A percentile compares a stretch with the other conserved stretches of the same genome.
These are phyloP conservation scores for Geotrichum histeridarum DNA, from an alignment of 1,139 yeast species.

Conservation along the genomic window DNA sequence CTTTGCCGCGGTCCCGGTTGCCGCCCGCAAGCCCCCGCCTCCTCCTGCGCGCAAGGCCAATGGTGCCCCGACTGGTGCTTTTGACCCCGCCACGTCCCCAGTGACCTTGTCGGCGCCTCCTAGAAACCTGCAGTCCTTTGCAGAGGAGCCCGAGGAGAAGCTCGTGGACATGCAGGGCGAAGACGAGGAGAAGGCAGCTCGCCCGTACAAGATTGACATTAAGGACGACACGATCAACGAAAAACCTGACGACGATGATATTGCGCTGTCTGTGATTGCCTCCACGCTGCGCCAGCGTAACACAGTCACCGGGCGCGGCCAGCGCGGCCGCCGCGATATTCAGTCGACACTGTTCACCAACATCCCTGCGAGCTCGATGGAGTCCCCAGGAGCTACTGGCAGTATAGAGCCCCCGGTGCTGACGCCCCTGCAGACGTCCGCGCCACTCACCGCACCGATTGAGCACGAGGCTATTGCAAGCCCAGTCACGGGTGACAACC, in stretches of 20 bases:
- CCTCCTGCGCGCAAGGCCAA: conserved; percentile 63
- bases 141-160: conserved; percentile 11
- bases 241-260: conserved; percentile 31
- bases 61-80: conserved; percentile 17
- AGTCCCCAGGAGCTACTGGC: conserved; percentile 16
- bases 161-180: conserved; percentile 18
- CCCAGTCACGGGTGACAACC: conserved; percentile 3
- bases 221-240: conserved; percentile 36
- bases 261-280: conserved; percentile 33
- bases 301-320: conserved; percentile 31
- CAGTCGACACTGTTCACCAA: conserved; percentile 54
- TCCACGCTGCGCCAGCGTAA: conserved; percentile 32
- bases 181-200: conserved; percentile 19
- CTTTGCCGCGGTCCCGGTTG: background rate
- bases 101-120: conserved; percentile 16
- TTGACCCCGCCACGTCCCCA: conserved; percentile 11
- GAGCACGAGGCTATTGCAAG: conserved; percentile 1
- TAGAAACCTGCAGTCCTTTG: background rate
- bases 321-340: conserved; percentile 44
- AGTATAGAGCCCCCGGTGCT: background rate
- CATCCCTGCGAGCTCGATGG: conserved; percentile 37
- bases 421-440: background rate
- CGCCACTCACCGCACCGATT: conserved; percentile 18
- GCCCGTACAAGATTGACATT: conserved; percentile 31
- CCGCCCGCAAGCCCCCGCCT: conserved; percentile 39